phyloP scores from a whole-genome alignment of 768 basidiomycete species.

The Collybia sordida region DNA sequence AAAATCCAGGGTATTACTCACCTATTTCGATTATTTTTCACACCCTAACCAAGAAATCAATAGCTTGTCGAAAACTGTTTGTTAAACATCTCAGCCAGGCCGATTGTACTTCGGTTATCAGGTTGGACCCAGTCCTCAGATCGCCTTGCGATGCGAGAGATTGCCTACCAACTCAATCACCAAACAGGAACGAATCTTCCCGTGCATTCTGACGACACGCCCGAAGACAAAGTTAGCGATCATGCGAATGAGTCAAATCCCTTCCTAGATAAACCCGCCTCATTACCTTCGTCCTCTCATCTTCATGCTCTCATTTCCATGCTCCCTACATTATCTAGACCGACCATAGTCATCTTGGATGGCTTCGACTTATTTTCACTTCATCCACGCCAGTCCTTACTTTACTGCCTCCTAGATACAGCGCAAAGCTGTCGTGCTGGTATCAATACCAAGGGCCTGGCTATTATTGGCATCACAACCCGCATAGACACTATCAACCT shows the following conservation, averaged over 20 bases:
- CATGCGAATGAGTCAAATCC: conserved; percentile 44
- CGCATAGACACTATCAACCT: conserved; percentile 86
- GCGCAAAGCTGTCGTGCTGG: conserved; percentile 80
- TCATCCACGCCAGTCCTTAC: conserved; percentile 87
- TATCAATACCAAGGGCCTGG: conserved; percentile 63
- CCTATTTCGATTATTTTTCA: not conserved
- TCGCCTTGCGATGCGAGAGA: conserved; percentile 87
- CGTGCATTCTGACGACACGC: conserved; percentile 35
- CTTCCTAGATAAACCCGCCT: conserved; percentile 37
- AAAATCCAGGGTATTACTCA: conserved; percentile 66
- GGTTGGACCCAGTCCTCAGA: conserved; percentile 87
- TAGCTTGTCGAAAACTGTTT: conserved; percentile 67
- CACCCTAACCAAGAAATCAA: conserved; percentile 5
- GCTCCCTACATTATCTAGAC: conserved; percentile 76
- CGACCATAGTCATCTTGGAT: conserved; percentile 83
- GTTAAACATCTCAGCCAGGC: conserved; percentile 39
- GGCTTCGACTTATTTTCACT: conserved; percentile 92
- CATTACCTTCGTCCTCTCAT: conserved; percentile 66
- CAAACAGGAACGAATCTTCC: conserved; percentile 70
- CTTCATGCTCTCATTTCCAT: conserved; percentile 73
- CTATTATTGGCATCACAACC: conserved; percentile 83
- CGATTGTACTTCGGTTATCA: conserved; percentile 79
- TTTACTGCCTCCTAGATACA: conserved; percentile 95
- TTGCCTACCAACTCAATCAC: conserved; percentile 78
- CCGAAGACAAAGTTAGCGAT: conserved; percentile 24